These are phyloP conservation scores for Ophiocordyceps camponoti-leonardi DNA, from an alignment of 2,329 filamentous ascomycete genomes.

Conservation along the genomic window DNA sequence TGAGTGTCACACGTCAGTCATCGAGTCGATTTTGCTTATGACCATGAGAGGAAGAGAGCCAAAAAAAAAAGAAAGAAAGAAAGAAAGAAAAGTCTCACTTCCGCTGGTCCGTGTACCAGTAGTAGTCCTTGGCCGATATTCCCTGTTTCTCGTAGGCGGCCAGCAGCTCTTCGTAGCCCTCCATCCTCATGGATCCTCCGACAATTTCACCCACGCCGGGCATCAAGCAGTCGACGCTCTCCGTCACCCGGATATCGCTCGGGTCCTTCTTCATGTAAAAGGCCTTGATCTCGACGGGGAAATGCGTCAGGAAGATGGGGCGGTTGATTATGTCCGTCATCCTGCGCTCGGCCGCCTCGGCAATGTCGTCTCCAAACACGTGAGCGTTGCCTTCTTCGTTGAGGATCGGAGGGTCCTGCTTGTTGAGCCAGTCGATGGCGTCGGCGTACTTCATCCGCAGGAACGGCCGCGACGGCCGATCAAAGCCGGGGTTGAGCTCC, in stretches of 20 bases:
- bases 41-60: background rate
- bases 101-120: slow-evolving; percentile 97
- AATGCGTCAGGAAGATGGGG: slow-evolving; percentile 93
- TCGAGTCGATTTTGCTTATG: background rate
- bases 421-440: slow-evolving; percentile 83
- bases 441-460: slow-evolving; percentile 89
- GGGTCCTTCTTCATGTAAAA: slow-evolving; percentile 96
- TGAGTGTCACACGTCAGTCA: background rate
- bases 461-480: slow-evolving; percentile 69
- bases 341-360: slow-evolving; percentile 84
- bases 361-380: slow-evolving; percentile 91
- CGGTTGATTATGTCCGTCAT: slow-evolving; percentile 97
- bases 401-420: slow-evolving; percentile 55
- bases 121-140: slow-evolving; percentile 74
- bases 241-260: slow-evolving; percentile 66
- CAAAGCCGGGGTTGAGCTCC: slow-evolving; percentile 81
- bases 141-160: slow-evolving; percentile 74
- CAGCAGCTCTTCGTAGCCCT: slow-evolving; percentile 78
- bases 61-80: too few species aligned
- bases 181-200: slow-evolving; percentile 91
- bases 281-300: slow-evolving; percentile 93
- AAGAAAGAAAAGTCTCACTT: slow-evolving; percentile 46
- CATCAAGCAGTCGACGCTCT: slow-evolving; percentile 76
- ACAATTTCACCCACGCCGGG: slow-evolving; percentile 95
- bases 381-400: slow-evolving; percentile 90